These are phyloP conservation scores for Penicillium sp. DNA, from an alignment of 2,329 filamentous ascomycete genomes.

Conservation along the genomic window DNA sequence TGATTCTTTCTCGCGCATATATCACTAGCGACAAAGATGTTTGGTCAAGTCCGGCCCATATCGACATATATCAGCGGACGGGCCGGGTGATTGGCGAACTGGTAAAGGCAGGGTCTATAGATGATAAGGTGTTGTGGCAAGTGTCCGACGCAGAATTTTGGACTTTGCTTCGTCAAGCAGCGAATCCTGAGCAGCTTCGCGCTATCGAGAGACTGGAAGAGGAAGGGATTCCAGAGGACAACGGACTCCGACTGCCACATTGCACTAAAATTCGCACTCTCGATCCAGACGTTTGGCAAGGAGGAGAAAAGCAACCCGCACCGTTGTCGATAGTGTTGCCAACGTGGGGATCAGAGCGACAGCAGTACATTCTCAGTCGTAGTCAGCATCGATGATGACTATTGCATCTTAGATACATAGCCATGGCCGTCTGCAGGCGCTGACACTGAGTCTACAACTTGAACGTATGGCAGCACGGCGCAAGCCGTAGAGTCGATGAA, in stretches of 20 bases:
- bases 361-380: slow-evolving; percentile 21
- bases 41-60: slow-evolving; percentile 42
- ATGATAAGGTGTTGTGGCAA: slow-evolving; percentile 36
- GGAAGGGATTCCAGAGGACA: slow-evolving; percentile 18
- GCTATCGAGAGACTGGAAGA: slow-evolving; percentile 14
- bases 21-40: slow-evolving; percentile 37
- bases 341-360: slow-evolving; percentile 19
- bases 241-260: slow-evolving; percentile 27
- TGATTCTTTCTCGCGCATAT: slow-evolving; percentile 37
- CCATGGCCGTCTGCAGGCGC: not conserved
- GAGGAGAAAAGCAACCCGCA: slow-evolving; percentile 1
- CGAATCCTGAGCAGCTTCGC: slow-evolving; percentile 14
- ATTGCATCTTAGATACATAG: not conserved
- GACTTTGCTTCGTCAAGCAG: slow-evolving; percentile 29
- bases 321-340: slow-evolving; percentile 20
- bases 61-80: slow-evolving; percentile 36
- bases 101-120: slow-evolving; percentile 22
- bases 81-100: slow-evolving; percentile 37
- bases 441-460: not conserved
- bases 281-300: slow-evolving; percentile 33
- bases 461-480: not conserved
- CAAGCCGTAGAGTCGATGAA: no score
- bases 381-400: slow-evolving; percentile 1
- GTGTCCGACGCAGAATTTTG: slow-evolving; percentile 41
- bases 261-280: slow-evolving; percentile 36